Base-by-base conservation (phyloP, 768 basidiomycete species). In the Agrocybe pediades region DNA sequence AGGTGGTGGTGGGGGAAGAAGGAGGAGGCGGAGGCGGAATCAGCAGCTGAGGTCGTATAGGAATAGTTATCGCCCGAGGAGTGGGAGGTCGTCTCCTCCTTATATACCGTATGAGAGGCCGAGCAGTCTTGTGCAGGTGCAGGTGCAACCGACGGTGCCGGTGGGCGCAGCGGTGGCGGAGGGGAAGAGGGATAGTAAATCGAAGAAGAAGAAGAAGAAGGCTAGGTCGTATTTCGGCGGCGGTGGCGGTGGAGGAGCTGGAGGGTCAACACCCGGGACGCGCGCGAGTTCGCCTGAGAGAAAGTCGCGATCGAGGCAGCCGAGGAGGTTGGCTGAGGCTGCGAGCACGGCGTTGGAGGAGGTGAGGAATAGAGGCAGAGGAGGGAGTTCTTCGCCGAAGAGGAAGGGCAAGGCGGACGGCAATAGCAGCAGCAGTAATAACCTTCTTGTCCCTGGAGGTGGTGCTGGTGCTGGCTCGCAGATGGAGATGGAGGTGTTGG, bases 31-130 rank as follows among this genome's bases (percentile, higher is more conserved):
- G 45, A 57, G 58, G 30, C 58, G 64, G 42, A 59, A 54, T 19
- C 49, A 57, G 24, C 68, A 67, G 46, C 44, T 65, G 48, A 58
- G 65, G 21, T 58, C 65, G 9, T 68, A 68, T 51, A 54, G 60
- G 49, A 63, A 62, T 41, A 65, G 63, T 26, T 69, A 65, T 44
- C 59, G 65, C 16, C 63, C 61, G 2, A 62, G 52, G 5, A 41
- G 36, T 17, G 56, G 53, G 20, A 53, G 42, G 24, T 44, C 46
- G 2, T 56, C 54, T n/a, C 56, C 62, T 9, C 62, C 60, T n/a
- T 56, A 57, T 43, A 59, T 61, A n/a, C 63, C 57, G 11, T 58
- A 43, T 33, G 47, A 51, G 17, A 44, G 17, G 23, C 44, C 39
- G 25, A 51, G 33, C 29, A 36, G 33, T 36, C 57, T 15, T 36